Conservation (phyloP, 176 grass and related monocot species). For the Puya raimondii region DNA sequence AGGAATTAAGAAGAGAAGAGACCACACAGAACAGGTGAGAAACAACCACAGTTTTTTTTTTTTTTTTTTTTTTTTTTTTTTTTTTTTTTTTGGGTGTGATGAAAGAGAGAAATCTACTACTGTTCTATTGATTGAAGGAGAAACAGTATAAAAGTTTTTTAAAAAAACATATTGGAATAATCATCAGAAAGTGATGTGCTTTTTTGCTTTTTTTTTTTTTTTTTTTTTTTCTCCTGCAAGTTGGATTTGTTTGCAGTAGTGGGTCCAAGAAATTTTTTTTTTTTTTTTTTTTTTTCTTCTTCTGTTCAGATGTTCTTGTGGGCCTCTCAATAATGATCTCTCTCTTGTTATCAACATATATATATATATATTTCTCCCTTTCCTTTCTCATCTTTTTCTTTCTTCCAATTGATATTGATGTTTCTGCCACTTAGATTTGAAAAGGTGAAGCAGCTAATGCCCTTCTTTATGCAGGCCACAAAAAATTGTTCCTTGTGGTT, state of each 20-base stretch:
- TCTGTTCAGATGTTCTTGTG: conserved; percentile 18
- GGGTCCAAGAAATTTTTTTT: conserved; percentile 1
- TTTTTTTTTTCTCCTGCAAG: background rate
- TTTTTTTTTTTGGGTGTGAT: background rate
- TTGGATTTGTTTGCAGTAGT: conserved; percentile 10
- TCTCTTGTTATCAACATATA: conserved; percentile 13
- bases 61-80: background rate
- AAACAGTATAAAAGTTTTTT: background rate
- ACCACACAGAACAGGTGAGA: too few relatives aligned
- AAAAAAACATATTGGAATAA: background rate
- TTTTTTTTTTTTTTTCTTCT: background rate
- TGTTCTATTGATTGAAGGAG: conserved; percentile 1
- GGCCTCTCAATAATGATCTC: background rate
- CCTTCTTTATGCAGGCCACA: conserved; percentile 10
- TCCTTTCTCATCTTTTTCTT: background rate
- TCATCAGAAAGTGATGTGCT: conserved; percentile 11
- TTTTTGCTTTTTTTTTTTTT: background rate
- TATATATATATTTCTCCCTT: conserved; percentile 1
- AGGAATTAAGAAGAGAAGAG: too few relatives aligned
- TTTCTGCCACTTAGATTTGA: conserved; percentile 16
- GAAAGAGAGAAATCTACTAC: conserved; percentile 18
- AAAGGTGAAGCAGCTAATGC: background rate
- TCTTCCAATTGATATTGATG: conserved; percentile 19
- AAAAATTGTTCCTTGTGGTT: background rate
- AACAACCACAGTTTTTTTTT: too few relatives aligned